Evolutionary conservation across 129 eudicot species (phyloP).

Genomic region (Pittosporum tobira): DNA sequence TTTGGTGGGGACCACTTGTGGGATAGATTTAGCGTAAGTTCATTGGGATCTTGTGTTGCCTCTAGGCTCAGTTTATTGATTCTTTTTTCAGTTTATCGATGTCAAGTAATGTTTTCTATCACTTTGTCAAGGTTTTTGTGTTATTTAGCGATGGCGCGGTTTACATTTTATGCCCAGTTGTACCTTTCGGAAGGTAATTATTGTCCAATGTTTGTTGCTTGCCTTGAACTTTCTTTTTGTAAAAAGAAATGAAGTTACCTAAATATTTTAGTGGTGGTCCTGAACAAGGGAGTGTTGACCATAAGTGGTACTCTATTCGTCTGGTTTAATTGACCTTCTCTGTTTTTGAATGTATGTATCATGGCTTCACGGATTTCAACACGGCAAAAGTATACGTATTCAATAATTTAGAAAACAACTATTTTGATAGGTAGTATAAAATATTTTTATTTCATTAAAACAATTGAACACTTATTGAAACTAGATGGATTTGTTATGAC

Average conservation of each 20-base stretch:
- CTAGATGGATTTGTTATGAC: conserved; percentile 5
- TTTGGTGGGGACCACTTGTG: conserved; percentile 94
- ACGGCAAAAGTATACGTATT: not conserved
- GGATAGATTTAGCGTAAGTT: conserved; percentile 88
- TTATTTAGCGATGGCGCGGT: conserved; percentile 82
- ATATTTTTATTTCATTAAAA: not conserved
- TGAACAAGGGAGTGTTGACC: not conserved
- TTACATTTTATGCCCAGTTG: conserved; percentile 92
- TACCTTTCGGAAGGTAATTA: conserved; percentile 80
- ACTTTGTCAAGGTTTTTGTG: conserved; percentile 63
- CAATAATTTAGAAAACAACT: too few relatives aligned
- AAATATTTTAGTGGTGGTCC: too few relatives aligned
- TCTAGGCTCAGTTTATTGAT: not conserved
- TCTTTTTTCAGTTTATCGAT: not conserved
- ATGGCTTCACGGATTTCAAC: not conserved
- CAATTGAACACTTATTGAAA: not conserved
- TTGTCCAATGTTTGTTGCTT: not conserved
- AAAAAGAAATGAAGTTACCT: too few relatives aligned
- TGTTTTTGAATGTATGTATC: not conserved
- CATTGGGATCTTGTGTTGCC: not conserved
- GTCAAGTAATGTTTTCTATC: not conserved
- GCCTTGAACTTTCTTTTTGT: not conserved
- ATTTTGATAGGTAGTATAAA: not conserved
- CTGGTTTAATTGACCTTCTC: not conserved
- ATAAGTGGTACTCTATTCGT: not conserved